These are phyloP conservation scores for Erucastrum elatum DNA, from an alignment of 345 rosid species.

Conservation along the genomic window DNA sequence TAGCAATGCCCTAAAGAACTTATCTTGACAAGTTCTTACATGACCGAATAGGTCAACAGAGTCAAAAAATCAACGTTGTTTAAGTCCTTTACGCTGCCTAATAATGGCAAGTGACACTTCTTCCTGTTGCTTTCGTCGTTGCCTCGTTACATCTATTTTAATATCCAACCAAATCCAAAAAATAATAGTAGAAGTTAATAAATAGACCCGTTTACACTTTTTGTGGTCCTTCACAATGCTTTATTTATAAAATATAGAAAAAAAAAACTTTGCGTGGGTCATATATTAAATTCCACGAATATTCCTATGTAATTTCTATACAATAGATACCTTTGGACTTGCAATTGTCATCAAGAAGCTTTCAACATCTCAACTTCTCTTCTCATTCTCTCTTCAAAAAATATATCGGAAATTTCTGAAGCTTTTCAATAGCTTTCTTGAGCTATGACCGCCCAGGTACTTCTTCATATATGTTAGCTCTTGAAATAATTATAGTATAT, in stretches of 20 bases:
- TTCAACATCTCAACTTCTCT: neutral
- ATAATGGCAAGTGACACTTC: neutral
- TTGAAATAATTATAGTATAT: neutral
- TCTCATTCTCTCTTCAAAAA: neutral
- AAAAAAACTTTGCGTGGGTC: neutral
- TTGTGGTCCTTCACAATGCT: neutral
- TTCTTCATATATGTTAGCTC: neutral
- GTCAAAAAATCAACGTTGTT: slow-evolving; percentile 11
- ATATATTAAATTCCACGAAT: neutral
- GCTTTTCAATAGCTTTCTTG: slow-evolving; percentile 7
- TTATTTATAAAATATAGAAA: neutral
- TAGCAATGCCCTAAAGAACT: too few relatives aligned
- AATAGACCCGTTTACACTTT: neutral
- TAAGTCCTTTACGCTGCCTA: neutral
- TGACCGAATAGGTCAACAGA: neutral
- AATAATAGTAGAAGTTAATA: neutral
- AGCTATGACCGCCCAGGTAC: slow-evolving; percentile 26
- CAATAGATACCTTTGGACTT: neutral
- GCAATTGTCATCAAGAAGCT: slow-evolving; percentile 20
- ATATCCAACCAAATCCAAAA: neutral
- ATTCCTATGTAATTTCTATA: slow-evolving; percentile 3
- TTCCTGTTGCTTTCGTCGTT: slow-evolving; percentile 2
- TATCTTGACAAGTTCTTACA: slow-evolving; percentile 7
- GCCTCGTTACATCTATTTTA: neutral
- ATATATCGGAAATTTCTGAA: slow-evolving; percentile 8